Conservation (phyloP, 495 filamentous ascomycete species). For the Penicillium herquei region DNA sequence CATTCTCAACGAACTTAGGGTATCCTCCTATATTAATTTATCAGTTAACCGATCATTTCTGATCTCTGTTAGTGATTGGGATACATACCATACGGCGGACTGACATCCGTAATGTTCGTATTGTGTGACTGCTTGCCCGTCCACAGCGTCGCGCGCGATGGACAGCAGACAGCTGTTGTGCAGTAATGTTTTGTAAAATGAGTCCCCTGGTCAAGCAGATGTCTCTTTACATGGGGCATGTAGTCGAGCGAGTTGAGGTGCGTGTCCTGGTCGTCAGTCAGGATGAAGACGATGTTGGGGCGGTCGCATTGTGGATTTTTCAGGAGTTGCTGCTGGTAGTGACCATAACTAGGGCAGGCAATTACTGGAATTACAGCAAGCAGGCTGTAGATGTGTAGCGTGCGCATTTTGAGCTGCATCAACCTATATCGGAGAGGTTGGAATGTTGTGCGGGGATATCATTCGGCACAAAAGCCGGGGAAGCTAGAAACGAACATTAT, state of each 20-base stretch:
- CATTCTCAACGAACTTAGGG: conserved; percentile 60
- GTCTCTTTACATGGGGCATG: conserved; percentile 39
- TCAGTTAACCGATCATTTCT: neutral
- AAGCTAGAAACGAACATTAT: too few species aligned
- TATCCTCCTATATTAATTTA: conserved; percentile 49
- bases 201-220: conserved; percentile 35
- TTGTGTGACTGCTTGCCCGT: conserved; percentile 65
- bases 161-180: conserved; percentile 59
- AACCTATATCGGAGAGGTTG: too few species aligned
- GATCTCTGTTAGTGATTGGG: neutral
- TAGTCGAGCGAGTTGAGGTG: conserved; percentile 55
- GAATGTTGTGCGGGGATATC: too few species aligned
- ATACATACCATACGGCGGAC: conserved; percentile 53
- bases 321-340: neutral
- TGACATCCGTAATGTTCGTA: conserved; percentile 66
- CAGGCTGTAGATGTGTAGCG: too few species aligned
- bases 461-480: too few species aligned
- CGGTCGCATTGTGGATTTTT: neutral
- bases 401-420: too few species aligned
- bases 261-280: conserved; percentile 54
- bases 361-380: too few species aligned
- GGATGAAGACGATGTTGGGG: conserved; percentile 57
- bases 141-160: conserved; percentile 54
- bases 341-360: too few species aligned
- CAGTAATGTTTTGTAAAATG: conserved; percentile 52